Conservation (phyloP, 1,284 basidiomycete species). For the Puccinia novopanici region DNA sequence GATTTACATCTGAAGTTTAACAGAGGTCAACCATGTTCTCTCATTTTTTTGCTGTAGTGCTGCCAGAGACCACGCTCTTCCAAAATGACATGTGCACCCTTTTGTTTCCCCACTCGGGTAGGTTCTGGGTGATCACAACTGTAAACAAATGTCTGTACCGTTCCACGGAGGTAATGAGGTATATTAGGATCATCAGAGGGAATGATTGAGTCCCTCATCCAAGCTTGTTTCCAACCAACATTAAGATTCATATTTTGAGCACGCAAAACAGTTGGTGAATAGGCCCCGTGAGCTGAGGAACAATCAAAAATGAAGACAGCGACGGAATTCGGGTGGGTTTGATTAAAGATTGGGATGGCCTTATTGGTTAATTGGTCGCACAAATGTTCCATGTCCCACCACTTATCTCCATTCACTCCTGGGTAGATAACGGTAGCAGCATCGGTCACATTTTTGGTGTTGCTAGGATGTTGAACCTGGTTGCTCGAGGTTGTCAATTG, state of each 20-base stretch:
- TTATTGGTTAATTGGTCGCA: background rate
- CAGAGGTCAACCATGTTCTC: background rate
- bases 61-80: slow-evolving; percentile 1
- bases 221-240: slow-evolving; percentile 5
- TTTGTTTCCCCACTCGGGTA: slow-evolving; percentile 1
- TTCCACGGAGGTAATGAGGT: background rate
- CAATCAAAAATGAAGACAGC: background rate
- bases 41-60: background rate
- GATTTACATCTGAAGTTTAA: background rate
- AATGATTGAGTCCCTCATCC: background rate
- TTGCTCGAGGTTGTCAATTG: background rate
- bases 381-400: slow-evolving; percentile 22
- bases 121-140: background rate
- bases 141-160: background rate
- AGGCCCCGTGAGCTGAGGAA: background rate
- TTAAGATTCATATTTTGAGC: slow-evolving; percentile 20
- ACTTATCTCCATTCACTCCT: background rate
- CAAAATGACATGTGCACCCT: background rate
- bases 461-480: background rate
- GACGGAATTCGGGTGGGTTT: background rate
- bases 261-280: background rate
- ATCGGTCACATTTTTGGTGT: background rate
- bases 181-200: slow-evolving; percentile 17
- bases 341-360: slow-evolving; percentile 16
- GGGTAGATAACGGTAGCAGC: slow-evolving; percentile 27